Percentiles rank a stretch among this genome's conserved stretches.
phyloP scores from a whole-genome alignment of 305 asterid genomes.

The Andrographis paniculata region DNA sequence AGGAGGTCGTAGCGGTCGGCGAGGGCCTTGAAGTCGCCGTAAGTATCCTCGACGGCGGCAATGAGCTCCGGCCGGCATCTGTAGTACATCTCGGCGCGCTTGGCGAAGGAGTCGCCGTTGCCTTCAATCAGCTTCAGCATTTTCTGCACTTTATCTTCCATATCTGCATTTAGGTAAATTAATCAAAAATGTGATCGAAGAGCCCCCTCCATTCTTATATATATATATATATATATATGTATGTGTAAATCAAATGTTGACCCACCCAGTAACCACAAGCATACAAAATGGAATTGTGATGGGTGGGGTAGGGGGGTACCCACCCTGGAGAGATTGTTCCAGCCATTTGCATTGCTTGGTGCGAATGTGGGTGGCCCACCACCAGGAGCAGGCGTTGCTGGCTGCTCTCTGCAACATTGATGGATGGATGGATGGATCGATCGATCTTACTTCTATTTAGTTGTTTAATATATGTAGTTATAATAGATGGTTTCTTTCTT shows the following conservation, averaged over 20 bases:
- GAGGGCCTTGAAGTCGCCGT: conserved; percentile 42
- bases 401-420: conserved; percentile 56
- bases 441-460: conserved; percentile 7
- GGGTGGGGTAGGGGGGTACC: neutral
- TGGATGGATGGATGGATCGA: conserved; percentile 1
- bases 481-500: no score
- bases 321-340: conserved; percentile 52
- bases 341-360: conserved; percentile 66
- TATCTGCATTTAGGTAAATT: conserved; percentile 28
- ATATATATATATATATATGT: no score
- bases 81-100: conserved; percentile 82
- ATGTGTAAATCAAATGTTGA: no score
- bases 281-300: no score
- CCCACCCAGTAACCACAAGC: no score
- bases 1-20: conserved; percentile 65
- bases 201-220: no score
- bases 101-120: conserved; percentile 69
- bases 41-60: conserved; percentile 48
- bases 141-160: conserved; percentile 56
- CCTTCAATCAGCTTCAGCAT: conserved; percentile 50
- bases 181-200: no score
- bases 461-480: no score
- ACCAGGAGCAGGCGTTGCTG: conserved; percentile 57
- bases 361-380: conserved; percentile 66
- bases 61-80: conserved; percentile 64